phyloP scores from a whole-genome alignment of 345 rosid genomes.

The Populus nigra region DNA sequence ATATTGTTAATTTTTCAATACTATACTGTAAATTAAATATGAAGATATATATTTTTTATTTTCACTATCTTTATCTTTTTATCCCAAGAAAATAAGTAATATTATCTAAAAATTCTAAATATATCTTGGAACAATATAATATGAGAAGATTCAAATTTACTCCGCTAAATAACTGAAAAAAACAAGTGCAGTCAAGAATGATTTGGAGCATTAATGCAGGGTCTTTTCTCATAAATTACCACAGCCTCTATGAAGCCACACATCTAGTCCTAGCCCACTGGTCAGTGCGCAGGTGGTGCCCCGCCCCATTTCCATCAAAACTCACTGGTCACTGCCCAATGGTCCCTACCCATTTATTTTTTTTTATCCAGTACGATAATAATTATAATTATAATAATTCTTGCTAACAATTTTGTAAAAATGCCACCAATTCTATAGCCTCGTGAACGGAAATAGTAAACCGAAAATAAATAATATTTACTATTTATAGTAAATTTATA shows the following conservation, averaged over 20 bases:
- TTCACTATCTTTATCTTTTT: rapidly evolving
- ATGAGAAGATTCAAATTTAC: too few relatives aligned
- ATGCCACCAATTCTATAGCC: background rate
- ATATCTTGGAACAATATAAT: too few relatives aligned
- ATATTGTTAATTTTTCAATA: too few relatives aligned
- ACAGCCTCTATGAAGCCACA: background rate
- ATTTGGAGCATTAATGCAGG: background rate
- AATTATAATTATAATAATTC: background rate
- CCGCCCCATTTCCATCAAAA: background rate
- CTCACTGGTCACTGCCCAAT: background rate
- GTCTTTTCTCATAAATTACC: background rate
- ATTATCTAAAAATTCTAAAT: too few relatives aligned
- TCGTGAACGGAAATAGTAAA: too few relatives aligned
- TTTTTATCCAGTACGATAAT: background rate
- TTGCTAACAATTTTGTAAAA: background rate
- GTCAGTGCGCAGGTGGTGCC: background rate
- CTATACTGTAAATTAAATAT: too few relatives aligned
- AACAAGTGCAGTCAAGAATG: too few relatives aligned
- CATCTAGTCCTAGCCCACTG: background rate
- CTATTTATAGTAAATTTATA: too few relatives aligned
- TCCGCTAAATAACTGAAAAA: too few relatives aligned
- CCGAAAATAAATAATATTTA: too few relatives aligned
- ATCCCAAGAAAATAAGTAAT: too few relatives aligned
- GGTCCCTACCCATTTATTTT: background rate
- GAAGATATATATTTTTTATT: too few relatives aligned